Percentiles rank a stretch among this genome's conserved stretches.
Conservation (phyloP, 345 rosid genomes). For the Mercurialis annua region DNA sequence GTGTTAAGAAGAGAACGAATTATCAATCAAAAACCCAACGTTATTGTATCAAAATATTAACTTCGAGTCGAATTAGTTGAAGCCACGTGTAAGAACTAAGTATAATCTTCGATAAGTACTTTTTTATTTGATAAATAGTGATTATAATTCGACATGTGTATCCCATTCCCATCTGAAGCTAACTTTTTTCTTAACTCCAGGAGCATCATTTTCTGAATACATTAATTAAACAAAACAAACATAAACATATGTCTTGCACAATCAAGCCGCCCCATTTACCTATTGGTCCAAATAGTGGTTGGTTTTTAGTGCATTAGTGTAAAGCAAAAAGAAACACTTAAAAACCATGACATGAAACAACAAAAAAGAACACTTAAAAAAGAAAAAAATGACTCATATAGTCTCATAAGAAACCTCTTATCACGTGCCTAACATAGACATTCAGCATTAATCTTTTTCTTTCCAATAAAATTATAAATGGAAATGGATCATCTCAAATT, state of each 20-base stretch:
- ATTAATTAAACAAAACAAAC: neutral
- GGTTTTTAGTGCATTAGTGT: constrained; percentile 8
- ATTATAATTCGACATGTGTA: neutral
- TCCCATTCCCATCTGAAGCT: neutral
- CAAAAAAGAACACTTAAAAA: neutral
- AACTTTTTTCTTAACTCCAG: neutral
- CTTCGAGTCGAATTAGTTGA: constrained; percentile 30
- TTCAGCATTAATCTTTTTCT: constrained; percentile 12
- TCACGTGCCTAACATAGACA: constrained; percentile 16
- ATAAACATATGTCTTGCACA: neutral
- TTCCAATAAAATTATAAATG: neutral
- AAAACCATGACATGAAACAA: neutral
- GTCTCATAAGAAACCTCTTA: neutral
- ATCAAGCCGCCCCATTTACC: constrained; percentile 24
- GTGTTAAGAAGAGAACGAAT: too few relatives aligned
- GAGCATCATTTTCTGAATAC: constrained; percentile 1
- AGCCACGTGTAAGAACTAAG: constrained; percentile 24
- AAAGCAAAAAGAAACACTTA: constrained; percentile 11
- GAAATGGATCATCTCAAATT: too few relatives aligned
- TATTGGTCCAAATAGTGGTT: constrained; percentile 22
- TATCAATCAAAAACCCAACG: constrained; percentile 16
- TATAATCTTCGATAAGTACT: neutral
- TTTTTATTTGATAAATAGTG: constrained; percentile 9
- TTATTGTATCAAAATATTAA: constrained; percentile 16
- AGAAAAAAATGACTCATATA: neutral